A percentile compares a stretch with the other conserved stretches of the same genome.
phyloP scores from a whole-genome alignment of 148 eudicot genomes.

The Rhododendron molle region DNA sequence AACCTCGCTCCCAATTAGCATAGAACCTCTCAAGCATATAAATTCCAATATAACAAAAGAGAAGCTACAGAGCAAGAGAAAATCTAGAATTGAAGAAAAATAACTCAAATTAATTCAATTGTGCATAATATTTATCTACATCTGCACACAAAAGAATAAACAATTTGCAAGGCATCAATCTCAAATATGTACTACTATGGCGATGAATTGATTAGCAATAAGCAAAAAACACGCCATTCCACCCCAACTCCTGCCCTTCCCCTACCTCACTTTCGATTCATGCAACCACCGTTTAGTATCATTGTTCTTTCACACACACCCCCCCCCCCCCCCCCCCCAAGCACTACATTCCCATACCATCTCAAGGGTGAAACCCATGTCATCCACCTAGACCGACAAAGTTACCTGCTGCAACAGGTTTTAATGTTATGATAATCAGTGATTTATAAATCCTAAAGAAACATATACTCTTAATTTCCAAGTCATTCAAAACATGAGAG shows the following conservation, averaged over 20 bases:
- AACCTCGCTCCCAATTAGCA: too few relatives aligned
- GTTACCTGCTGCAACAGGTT: neutral
- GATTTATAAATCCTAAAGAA: neutral
- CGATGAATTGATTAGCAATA: neutral
- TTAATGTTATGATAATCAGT: neutral
- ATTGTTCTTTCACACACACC: neutral
- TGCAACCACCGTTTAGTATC: neutral
- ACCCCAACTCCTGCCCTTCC: neutral
- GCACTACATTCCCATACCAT: neutral
- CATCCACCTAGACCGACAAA: neutral
- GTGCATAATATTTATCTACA: neutral
- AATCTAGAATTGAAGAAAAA: neutral
- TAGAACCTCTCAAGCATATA: neutral
- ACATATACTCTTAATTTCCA: neutral
- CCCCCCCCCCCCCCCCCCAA: neutral
- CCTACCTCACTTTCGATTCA: neutral
- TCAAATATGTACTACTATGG: neutral
- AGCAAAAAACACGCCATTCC: neutral
- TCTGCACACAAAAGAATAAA: neutral
- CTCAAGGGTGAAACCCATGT: neutral
- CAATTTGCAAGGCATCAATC: neutral
- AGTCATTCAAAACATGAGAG: neutral
- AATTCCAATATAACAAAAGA: neutral
- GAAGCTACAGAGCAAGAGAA: neutral
- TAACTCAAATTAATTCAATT: neutral